Evolutionary conservation across 306 rosid genomes (phyloP), one percentile per base, ranked within the genome.

Genomic region (Pueraria montana): DNA sequence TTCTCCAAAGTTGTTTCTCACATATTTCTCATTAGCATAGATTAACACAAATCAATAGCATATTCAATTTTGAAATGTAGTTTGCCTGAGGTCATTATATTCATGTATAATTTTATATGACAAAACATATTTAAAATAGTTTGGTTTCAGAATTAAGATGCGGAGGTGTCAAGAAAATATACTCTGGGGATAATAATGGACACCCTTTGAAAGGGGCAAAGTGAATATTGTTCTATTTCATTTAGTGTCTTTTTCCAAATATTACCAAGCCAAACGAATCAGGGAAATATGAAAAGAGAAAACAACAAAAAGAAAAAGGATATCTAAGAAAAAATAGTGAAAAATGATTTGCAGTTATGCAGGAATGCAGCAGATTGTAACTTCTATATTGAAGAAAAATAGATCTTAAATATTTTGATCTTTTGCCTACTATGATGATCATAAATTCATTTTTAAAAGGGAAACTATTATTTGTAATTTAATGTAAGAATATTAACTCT

Each of bases 391-490:
- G 52, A 65, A 49, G 48, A 56, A 26, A 52, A 14, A n/a, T n/a
- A 21, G 9, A 50, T 81, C 70, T 38, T 75, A 78, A 42, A 55
- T 26, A 20, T 48, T 53, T 53, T 53, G 84, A 65, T 58, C 1
- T 72, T 66, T 70, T 79, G 70, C 12, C 64, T 74, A 6, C 26
- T 26, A 42, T 21, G 13, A 40, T 61, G 11, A 70, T 45, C 55
- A n/a, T 56, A 6, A n/a, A 30, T 50, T 74, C 80, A 53, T 80
- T 48, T 73, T 23, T 12, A 2, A 20, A 42, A 55, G 30, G 56
- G 32, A 76, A 49, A 45, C 43, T 78, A 16, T 63, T 49, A 32
- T 80, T 80, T 21, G 67, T 72, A 79, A 74, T 64, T 34, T 93
- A 80, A 87, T 67, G 16, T 27, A 73, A 26, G 55, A 75, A 69